Percentiles rank a stretch among this genome's conserved stretches.
phyloP scores from a whole-genome alignment of 2,329 filamentous ascomycete genomes.

The Monilinia vaccinii-corymbosi region DNA sequence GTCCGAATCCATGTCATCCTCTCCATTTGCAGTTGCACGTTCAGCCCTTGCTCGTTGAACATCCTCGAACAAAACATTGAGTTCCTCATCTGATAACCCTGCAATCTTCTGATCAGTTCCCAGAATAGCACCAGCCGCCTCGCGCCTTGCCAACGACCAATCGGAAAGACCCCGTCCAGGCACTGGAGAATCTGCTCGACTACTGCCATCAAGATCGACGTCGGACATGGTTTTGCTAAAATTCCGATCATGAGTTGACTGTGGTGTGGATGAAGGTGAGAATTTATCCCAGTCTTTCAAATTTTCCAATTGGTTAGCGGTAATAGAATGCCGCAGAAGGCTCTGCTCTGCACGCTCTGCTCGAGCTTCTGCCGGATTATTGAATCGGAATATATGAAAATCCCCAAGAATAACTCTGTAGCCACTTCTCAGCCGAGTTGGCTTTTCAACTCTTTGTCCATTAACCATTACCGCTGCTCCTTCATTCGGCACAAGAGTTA shows the following conservation, averaged over 20 bases:
- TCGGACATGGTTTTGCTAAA: slow-evolving; percentile 74
- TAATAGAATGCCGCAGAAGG: slow-evolving; percentile 73
- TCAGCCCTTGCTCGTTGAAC: slow-evolving; percentile 79
- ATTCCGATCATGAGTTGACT: slow-evolving; percentile 67
- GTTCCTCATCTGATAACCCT: slow-evolving; percentile 83
- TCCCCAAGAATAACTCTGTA: slow-evolving; percentile 94
- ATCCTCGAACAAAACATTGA: slow-evolving; percentile 89
- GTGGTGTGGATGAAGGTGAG: slow-evolving; percentile 51
- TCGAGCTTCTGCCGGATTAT: slow-evolving; percentile 90
- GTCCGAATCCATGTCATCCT: slow-evolving; percentile 83
- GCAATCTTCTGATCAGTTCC: slow-evolving; percentile 88
- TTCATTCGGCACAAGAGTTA: slow-evolving; percentile 82
- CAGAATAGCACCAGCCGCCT: slow-evolving; percentile 85
- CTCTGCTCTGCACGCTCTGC: slow-evolving; percentile 87
- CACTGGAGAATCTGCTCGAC: slow-evolving; percentile 71
- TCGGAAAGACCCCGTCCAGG: slow-evolving; percentile 67
- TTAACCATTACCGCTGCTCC: slow-evolving; percentile 99
- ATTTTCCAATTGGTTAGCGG: slow-evolving; percentile 49
- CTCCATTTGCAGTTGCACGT: slow-evolving; percentile 65
- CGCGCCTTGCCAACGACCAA: slow-evolving; percentile 86
- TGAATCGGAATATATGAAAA: slow-evolving; percentile 98
- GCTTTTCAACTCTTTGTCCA: slow-evolving; percentile 77
- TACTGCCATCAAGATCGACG: slow-evolving; percentile 54
- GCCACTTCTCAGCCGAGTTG: slow-evolving; percentile 79
- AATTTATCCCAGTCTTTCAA: slow-evolving; percentile 46